phyloP scores from a whole-genome alignment of 306 rosid species.

The apple (Malus domestica) region ASM211411v1 NC_041803.1:53527501-53528000 shows the following conservation, averaged over 20 bases:
- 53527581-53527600: background rate
- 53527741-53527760: conserved; percentile 58
- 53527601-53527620: background rate
- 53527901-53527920: conserved; percentile 68
- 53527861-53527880: conserved; percentile 33
- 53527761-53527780: conserved; percentile 45
- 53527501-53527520: background rate
- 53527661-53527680: background rate
- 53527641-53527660: background rate
- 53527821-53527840: background rate
- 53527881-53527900: conserved; percentile 67
- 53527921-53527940: conserved; percentile 76
- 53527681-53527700: background rate
- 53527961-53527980: conserved; percentile 67
- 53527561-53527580: background rate
- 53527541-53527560: background rate
- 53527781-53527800: background rate
- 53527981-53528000: conserved; percentile 62
- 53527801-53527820: background rate
- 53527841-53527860: conserved; percentile 16
- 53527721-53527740: conserved; percentile 63
- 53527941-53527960: conserved; percentile 67
- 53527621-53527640: background rate
- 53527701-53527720: conserved; percentile 1
- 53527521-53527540: background rate